Evolutionary conservation across 2,329 filamentous ascomycete genomes (phyloP), one percentile per base, ranked within the genome.

Genomic region (Colletotrichum trifolii): DNA sequence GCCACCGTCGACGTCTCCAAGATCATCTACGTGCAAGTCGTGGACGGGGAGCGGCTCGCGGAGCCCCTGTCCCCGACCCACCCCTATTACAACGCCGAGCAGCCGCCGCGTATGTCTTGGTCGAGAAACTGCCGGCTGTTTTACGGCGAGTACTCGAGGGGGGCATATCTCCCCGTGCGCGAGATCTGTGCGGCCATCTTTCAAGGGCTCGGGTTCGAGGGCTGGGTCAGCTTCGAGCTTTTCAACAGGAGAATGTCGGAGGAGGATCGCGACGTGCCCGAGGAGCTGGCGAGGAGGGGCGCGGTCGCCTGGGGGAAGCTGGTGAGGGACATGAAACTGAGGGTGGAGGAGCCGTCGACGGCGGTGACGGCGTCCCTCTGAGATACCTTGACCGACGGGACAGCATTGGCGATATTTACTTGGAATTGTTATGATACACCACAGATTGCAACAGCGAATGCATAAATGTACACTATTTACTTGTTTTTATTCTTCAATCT

Each of bases 1-100:
- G 69, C 78, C 1, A 79, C 78, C 0, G 78, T 93, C 7, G 86
- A 92, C 66, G 80, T 86, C 2, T 74, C 78, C 46, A 92, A 91
- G 73, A 82, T 95, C 0, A 92, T 93, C 71, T 92, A 91, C 71
- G 81, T 95, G 1, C 92, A 95, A 73, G 83, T 94, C 8, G 91
- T 91, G 6, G 91, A 95, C 71, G 92, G 87, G 1, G 90, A 93
- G 73, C 81, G 84, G 4, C 80, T 94, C 4, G 71, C 75, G 0
- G 71, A 78, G 10, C 91, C 91, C 0, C 75, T 94, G 8, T 85
- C 2, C 74, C 85, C 81, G 4, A 77, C 73, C 0, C 78, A 81
- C 49, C 66, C 71, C 2, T 78, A 77, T 42, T 76, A 79, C 63
- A 68, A 74, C 64, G 43, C 68, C 0, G 72, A 72, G 35, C 77